phyloP scores from a whole-genome alignment of 768 basidiomycete genomes.

The Phaeotremella fagi region DNA sequence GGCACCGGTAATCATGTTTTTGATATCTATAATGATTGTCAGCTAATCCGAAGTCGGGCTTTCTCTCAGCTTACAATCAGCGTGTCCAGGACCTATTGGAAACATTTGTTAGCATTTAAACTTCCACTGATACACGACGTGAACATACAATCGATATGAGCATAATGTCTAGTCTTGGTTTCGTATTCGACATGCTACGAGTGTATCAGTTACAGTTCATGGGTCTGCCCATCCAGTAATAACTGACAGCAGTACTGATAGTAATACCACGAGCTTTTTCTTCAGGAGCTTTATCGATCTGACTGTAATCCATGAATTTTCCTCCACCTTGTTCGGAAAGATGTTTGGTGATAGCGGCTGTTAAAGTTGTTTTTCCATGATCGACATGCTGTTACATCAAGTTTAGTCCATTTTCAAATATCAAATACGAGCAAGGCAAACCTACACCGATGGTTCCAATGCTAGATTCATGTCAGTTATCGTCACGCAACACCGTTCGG shows the following conservation, averaged over 20 bases:
- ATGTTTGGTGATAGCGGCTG: conserved; percentile 67
- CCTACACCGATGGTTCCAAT: conserved; percentile 51
- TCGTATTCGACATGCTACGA: conserved; percentile 88
- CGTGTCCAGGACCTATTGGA: conserved; percentile 56
- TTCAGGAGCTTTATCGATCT: conserved; percentile 99
- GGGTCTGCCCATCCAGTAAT: background rate
- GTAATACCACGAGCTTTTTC: conserved; percentile 99
- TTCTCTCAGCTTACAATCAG: conserved; percentile 65
- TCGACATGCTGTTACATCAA: conserved; percentile 48
- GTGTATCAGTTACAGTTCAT: background rate
- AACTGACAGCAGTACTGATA: conserved; percentile 74
- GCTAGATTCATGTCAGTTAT: no score
- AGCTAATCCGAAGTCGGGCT: conserved; percentile 12
- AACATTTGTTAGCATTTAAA: background rate
- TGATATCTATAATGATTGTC: conserved; percentile 47
- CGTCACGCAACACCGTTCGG: no score
- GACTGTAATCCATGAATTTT: conserved; percentile 87
- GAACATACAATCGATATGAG: conserved; percentile 89
- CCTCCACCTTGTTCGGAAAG: conserved; percentile 67
- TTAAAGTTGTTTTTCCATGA: conserved; percentile 50
- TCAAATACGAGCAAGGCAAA: background rate
- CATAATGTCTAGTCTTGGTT: conserved; percentile 82
- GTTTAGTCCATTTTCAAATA: no score
- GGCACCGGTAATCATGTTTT: conserved; percentile 99
- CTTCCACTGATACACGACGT: conserved; percentile 47